Base-by-base conservation (phyloP, 352 stramenopile genomes). In the Peronospora belbahrii region DNA sequence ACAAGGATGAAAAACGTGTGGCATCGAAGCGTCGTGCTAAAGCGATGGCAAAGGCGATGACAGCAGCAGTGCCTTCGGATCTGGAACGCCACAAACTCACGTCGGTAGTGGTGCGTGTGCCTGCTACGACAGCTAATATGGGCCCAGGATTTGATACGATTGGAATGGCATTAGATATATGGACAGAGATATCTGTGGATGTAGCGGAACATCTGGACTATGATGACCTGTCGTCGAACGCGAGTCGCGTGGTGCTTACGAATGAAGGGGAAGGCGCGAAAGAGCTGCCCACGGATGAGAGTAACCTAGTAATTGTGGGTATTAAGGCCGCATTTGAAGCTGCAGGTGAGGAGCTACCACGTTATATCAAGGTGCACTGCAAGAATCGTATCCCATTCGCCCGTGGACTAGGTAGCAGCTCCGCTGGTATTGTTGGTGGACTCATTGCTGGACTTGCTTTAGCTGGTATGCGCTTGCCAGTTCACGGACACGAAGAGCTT, bases 371-470 rank as follows among this genome's bases (percentile, higher is more conserved):
- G 50, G 98, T 98, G 68, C 92, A 98, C 67, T 97, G 97, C 59
- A 95, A 97, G 51, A 98, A 97, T 72, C 85, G 94, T 30, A 98
- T 99, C 45, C 96, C 96, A 13, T 98, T 97, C 69, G 95, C 94
- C 3, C 76, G 95, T 28, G 96, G 96, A 20, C 78, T 99, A 15
- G 96, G 96, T 34, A 97, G 86, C 62, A 98, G 90, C 48, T 98
- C 88, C 45, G 96, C 96, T 5, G 96, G 95, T n/a, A 99, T 99
- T 70, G 94, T 99, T 15, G 96, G 91, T 23, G 96, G 96, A 17
- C 96, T 99, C 63, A 97, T 99, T 56, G 95, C 95, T 2, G 96
- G 96, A 30, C 82, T 99, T n/a, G 93, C 97, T 22, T 77, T 99
- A 37, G 88, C 95, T 3, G 96, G 96, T 39, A 94, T 97, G 81